Evolutionary conservation across 164 flowering plant species (phyloP), one percentile per base, ranked within the genome.

Genomic region (Magnolia officinalis): DNA sequence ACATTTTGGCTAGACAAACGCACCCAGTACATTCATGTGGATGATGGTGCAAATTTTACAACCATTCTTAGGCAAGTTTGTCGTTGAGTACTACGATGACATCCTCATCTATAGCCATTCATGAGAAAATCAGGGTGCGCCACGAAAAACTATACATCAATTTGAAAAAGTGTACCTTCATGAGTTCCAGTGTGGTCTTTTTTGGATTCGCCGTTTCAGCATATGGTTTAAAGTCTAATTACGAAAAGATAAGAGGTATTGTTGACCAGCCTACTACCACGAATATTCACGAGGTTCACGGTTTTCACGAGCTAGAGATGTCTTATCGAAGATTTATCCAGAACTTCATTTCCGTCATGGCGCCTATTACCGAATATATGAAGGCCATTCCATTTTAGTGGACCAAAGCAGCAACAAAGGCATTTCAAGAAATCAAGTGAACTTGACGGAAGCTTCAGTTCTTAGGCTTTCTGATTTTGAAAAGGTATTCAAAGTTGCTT

Each of bases 1-100:
- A 63, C 74, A 63, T 4, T 51, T 72, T 23, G 63, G 74, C 1
- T 52, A 51, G 11, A 14, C 74, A n/a, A 72, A 72, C 52, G 74
- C 74, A 13, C 74, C 74, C 1, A 50, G 63, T 24, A 72, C 63
- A 4, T 72, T 72, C 63, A 50, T n/a, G 55, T 4, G 18, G 16
- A 5, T 24, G 26, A 55, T 72, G 74, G 52, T n/a, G 16, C 10
- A 72, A 23, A 29, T 50, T n/a, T 14, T 72, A 5, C 37, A 24
- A 9, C 61, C 74, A 4, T 50, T 72, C 55, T 18, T 50, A 19
- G 63, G 63, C 29, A 19, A 72, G 10, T 72, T 72, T 24, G 63
- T 72, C 10, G 37, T 70, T 24, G 72, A n/a, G 9, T 70, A 24
- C 24, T 70, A 37, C 8, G 31, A 72, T 20, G 26, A 72, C 20